Evolutionary conservation across 768 basidiomycete genomes (phyloP), one percentile per base, ranked within the genome.

Genomic region (Coprinopsis cinerea): DNA sequence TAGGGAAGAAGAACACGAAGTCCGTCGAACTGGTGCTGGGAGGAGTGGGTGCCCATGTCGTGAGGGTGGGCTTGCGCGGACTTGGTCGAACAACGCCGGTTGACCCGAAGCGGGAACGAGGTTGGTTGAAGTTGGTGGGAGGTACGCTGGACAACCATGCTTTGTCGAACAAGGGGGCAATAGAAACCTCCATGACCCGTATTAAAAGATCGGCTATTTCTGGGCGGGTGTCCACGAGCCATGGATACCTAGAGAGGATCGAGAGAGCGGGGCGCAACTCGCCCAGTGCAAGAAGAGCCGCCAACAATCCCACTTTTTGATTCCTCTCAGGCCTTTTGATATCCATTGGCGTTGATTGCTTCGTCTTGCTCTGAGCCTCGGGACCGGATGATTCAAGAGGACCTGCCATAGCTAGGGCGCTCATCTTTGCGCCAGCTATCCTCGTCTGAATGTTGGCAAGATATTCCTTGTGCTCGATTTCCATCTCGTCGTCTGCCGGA

Each of bases 1-100:
- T 74, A 11, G 91, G 87, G 64, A 85, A 95, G 75, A 96, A 97
- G 73, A 90, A 96, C 4, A 90, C 78, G 58, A 91, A 95, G 44
- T 85, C 81, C n/a, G 75, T 76, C 2, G 72, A 75, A 47, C 70
- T 77, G 18, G 91, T 93, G 57, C 80, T 77, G 0, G 89, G 86
- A 22, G 94, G 93, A 11, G 79, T 78, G 2, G 94, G 94, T 1
- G 88, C 85, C 64, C 78, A 78, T 2, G 87, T 66, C 0, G 90
- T 89, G n/a, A 92, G 71, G 3, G 78, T 62, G 0, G 80, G 70
- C 58, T 86, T 90, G 22, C 81, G 79, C 18, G 75, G 64, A 10
- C 77, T 73, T 4, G 79, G 69, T 3, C 72, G 67, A 5, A 74
- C 64, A 26, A 78, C 62, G 13, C 86, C 83, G 24, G 76, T 71